phyloP scores from a whole-genome alignment of 495 filamentous ascomycete species.

The Sporormia fimetaria region DNA sequence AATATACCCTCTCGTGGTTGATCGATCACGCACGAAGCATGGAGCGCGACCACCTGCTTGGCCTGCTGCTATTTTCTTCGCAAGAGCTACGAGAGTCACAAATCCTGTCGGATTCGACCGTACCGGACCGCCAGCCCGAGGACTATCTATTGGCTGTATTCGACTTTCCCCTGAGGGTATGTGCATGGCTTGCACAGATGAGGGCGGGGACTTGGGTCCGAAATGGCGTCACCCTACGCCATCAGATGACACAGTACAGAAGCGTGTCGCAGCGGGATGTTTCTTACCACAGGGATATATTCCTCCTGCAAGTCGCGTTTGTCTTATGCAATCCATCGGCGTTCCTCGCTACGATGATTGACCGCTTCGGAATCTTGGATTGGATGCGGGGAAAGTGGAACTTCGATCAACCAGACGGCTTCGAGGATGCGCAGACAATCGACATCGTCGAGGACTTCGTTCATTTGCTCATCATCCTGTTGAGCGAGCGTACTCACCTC shows the following conservation, averaged over 20 bases:
- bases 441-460: constrained; percentile 95
- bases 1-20: constrained; percentile 96
- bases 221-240: constrained; percentile 87
- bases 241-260: constrained; percentile 87
- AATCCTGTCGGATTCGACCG: constrained; percentile 38
- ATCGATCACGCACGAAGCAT: constrained; percentile 79
- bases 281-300: constrained; percentile 88
- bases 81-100: constrained; percentile 49
- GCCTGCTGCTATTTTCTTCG: constrained; percentile 50
- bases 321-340: constrained; percentile 74
- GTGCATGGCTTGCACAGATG: constrained; percentile 95
- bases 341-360: constrained; percentile 80
- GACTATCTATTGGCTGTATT: constrained; percentile 80
- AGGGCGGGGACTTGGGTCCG: constrained; percentile 97
- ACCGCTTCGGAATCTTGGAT: constrained; percentile 78
- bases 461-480: constrained; percentile 77
- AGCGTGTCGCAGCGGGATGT: constrained; percentile 80
- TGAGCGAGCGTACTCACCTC: constrained; percentile 78
- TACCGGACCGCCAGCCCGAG: constrained; percentile 41
- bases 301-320: constrained; percentile 81
- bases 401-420: constrained; percentile 44
- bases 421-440: constrained; percentile 74
- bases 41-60: constrained; percentile 49
- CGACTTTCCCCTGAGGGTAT: constrained; percentile 85
- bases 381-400: constrained; percentile 80